Percentiles rank a stretch among this genome's conserved stretches.
Conservation (phyloP, 306 rosid species). For the Gastrolobium villosum region DNA sequence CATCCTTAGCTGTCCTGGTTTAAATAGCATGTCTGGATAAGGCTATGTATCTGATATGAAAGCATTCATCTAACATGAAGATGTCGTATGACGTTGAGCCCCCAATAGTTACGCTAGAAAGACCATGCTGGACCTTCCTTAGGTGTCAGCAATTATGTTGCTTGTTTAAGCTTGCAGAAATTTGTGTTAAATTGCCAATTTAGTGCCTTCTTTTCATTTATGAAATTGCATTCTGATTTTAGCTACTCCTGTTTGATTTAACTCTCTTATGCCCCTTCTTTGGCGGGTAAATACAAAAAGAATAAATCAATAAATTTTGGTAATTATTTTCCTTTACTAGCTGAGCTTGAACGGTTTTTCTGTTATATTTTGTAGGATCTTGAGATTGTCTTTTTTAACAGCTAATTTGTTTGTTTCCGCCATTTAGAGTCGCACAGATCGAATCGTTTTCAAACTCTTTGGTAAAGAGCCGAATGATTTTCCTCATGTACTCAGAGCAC, state of each 20-base stretch:
- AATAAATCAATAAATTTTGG: background rate
- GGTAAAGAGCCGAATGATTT: constrained; percentile 38
- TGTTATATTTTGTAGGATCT: constrained; percentile 23
- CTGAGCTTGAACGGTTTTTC: constrained; percentile 11
- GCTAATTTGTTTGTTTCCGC: constrained; percentile 41
- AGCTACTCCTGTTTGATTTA: constrained; percentile 21
- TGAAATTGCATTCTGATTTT: constrained; percentile 39
- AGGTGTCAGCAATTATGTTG: constrained; percentile 1
- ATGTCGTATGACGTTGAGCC: background rate
- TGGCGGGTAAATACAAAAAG: background rate
- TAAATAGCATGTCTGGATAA: constrained; percentile 7
- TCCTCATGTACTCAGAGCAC: constrained; percentile 49
- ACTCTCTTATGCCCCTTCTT: background rate
- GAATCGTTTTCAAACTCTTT: constrained; percentile 41
- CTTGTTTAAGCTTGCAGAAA: constrained; percentile 21
- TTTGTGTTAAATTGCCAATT: background rate
- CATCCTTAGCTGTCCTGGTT: constrained; percentile 17
- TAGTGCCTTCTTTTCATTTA: constrained; percentile 11
- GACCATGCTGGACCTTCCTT: constrained; percentile 22
- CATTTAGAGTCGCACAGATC: constrained; percentile 55
- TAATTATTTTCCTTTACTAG: background rate
- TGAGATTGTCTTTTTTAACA: constrained; percentile 40
- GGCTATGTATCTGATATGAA: constrained; percentile 5
- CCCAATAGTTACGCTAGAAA: constrained; percentile 2
- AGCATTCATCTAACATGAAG: constrained; percentile 9